Evolutionary conservation across 257 asterid species (phyloP), one percentile per base, ranked within the genome.

Genomic region (Thymus quinquecostatus): DNA sequence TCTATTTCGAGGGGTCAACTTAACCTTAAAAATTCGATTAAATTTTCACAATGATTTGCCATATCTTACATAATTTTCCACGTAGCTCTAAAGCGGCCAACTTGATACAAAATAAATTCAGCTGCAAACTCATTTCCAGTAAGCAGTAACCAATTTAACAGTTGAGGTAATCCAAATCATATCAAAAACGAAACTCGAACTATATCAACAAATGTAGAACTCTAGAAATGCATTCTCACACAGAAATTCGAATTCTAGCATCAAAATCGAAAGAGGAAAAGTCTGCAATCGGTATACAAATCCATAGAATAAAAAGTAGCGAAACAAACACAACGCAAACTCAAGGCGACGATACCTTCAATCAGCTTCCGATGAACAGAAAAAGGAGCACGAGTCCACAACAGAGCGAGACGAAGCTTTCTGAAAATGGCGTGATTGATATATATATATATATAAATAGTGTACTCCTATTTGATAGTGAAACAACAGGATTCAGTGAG

Each of bases 211-310:
- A 62, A 43, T 9, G 69, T 61, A 34, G 14, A 51, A 44, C 60
- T 70, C 74, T 57, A 30, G 29, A 44, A 71, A 69, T 50, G 77
- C 77, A 50, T 45, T 58, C 64, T 55, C 4, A n/a, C 30, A 50
- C 61, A 62, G 51, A 59, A 21, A 57, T 54, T 28, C 53, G 40
- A 44, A 14, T 36, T 12, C 33, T 8, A 10, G 57, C 58, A n/a
- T 32, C 58, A 21, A 74, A 32, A 33, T 4, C 38, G 44, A 28
- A 28, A 6, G 21, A 28, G 36, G 6, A 64, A 40, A 64, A 45
- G 21, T 12, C n/a, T 36, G 21, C 38, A 62, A 21, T 41, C 49
- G 14, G 13, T 32, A 30, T 4, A 28, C 9, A 36, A 2, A 58
- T 43, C 10, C 58, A 10, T 10, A 69, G 10, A 69, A 69, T 70